A percentile compares a stretch with the other conserved stretches of the same genome.
Conservation (phyloP, 2,329 filamentous ascomycete genomes). For the Penicillium sp. region DNA sequence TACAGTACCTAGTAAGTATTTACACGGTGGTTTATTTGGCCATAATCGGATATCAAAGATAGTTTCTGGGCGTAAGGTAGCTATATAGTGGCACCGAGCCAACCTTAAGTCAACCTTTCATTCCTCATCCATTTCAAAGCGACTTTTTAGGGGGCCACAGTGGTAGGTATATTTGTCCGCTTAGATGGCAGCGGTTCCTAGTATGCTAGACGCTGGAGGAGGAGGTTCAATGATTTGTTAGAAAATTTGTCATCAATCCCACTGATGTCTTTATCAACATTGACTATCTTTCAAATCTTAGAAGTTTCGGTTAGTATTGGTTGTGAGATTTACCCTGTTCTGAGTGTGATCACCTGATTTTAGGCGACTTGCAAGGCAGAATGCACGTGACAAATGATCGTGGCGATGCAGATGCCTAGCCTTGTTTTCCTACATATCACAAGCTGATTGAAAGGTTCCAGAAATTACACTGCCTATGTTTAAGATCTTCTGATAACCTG, state of each 20-base stretch:
- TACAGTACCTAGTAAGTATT: neutral
- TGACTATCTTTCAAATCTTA: neutral
- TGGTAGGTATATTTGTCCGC: neutral
- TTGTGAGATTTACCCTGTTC: conserved; percentile 26
- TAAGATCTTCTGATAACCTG: neutral
- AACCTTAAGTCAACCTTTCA: too few species aligned
- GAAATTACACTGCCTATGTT: too few species aligned
- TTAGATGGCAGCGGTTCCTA: neutral
- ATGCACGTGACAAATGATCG: neutral
- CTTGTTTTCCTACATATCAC: neutral
- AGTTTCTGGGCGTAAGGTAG: neutral
- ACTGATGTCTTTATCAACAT: neutral
- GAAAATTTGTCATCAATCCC: neutral
- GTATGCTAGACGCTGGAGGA: neutral
- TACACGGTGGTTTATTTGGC: neutral
- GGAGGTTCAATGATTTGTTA: neutral
- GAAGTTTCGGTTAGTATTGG: neutral
- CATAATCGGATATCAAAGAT: neutral
- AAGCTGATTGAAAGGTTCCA: neutral
- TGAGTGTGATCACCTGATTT: neutral
- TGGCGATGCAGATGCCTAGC: neutral
- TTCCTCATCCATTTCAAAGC: neutral
- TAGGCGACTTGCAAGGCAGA: neutral
- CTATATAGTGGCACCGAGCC: too few species aligned
- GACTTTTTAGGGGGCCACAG: neutral